A percentile compares a stretch with the other conserved stretches of the same genome.
Evolutionary conservation across 345 rosid species (phyloP).

Genomic region (Tarenaya hassleriana): DNA sequence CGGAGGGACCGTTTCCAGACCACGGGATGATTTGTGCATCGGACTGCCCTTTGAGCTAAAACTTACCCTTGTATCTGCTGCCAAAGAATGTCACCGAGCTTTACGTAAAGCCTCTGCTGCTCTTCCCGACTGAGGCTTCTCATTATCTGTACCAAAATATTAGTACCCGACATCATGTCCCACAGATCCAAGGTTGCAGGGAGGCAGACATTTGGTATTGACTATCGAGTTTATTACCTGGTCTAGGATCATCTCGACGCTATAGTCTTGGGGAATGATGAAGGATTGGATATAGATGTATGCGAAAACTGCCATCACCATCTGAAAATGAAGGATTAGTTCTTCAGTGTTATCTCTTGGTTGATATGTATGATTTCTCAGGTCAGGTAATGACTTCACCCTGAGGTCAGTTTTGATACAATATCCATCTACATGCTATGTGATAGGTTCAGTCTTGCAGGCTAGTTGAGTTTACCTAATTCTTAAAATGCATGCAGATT

Average conservation of each 20-base stretch:
- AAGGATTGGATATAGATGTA: slow-evolving; percentile 90
- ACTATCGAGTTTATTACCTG: slow-evolving; percentile 39
- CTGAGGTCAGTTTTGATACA: no score
- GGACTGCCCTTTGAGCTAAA: no score
- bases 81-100: slow-evolving; percentile 61
- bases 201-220: no score
- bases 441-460: no score
- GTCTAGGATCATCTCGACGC: slow-evolving; percentile 59
- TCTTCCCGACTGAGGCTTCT: slow-evolving; percentile 61
- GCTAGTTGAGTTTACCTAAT: no score
- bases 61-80: slow-evolving; percentile 43
- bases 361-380: not conserved
- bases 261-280: slow-evolving; percentile 51
- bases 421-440: no score
- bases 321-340: slow-evolving; percentile 38
- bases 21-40: no score
- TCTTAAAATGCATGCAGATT: no score
- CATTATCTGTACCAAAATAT: slow-evolving; percentile 46
- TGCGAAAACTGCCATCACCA: slow-evolving; percentile 94
- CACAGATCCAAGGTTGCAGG: not conserved
- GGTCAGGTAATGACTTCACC: no score
- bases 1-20: no score
- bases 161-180: not conserved
- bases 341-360: not conserved
- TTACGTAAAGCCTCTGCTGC: slow-evolving; percentile 50